Evolutionary conservation across 176 grass and related monocot species (phyloP).

Genomic region (Carex parvula): DNA sequence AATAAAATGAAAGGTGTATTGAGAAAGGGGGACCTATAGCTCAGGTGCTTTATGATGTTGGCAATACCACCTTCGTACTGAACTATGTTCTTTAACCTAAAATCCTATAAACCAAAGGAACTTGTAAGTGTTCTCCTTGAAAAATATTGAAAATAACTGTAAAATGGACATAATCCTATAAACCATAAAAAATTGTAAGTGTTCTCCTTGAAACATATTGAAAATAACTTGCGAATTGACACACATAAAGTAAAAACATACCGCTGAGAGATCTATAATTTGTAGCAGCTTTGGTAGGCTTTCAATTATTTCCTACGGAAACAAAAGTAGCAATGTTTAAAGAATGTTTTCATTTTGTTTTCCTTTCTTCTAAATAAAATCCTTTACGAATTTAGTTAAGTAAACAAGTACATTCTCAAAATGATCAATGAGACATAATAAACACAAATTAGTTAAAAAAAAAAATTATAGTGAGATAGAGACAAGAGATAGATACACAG

Average conservation of each 20-base stretch:
- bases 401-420: not conserved
- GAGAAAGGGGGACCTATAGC: conserved; percentile 50
- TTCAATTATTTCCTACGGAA: conserved; percentile 83
- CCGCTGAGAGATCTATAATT: conserved; percentile 85
- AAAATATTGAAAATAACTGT: not conserved
- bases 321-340: conserved; percentile 5
- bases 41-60: conserved; percentile 84
- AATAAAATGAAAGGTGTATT: not conserved
- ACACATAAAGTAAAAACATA: conserved; percentile 28
- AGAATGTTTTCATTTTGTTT: not conserved
- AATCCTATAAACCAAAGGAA: conserved; percentile 50
- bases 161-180: conserved; percentile 46
- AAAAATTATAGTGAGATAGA: no score
- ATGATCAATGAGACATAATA: not conserved
- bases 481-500: not conserved
- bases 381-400: not conserved
- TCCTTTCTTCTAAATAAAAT: not conserved
- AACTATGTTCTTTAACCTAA: conserved; percentile 63
- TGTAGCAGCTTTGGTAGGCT: conserved; percentile 62
- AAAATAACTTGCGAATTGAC: not conserved
- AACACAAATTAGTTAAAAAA: no score
- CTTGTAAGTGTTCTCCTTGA: not conserved
- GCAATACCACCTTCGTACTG: conserved; percentile 90
- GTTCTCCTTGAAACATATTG: not conserved
- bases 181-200: not conserved